Conservation (phyloP, 106 monocot species). For the Dendrobium officinale region DNA sequence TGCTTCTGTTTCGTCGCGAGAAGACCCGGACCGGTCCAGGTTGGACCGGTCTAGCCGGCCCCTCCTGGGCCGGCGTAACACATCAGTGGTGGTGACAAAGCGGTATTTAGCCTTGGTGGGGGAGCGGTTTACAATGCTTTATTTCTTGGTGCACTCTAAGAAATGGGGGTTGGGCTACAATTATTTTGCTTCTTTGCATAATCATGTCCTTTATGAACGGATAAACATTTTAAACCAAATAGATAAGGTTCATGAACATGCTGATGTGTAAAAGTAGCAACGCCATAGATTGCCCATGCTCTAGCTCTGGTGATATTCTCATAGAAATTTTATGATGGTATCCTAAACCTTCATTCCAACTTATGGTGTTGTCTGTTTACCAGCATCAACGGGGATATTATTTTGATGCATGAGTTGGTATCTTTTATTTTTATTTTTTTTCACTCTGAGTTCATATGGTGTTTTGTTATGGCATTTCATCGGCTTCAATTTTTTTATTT, state of each 20-base stretch:
- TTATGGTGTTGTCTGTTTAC: background rate
- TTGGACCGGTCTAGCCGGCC: no score
- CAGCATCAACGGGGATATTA: background rate
- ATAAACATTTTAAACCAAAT: background rate
- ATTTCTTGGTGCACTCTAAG: no score
- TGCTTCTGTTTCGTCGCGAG: no score
- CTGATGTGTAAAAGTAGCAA: background rate
- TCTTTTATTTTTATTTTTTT: background rate
- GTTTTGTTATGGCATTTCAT: background rate
- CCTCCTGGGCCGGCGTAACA: no score
- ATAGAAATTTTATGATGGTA: background rate
- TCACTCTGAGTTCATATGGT: background rate
- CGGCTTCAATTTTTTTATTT: background rate
- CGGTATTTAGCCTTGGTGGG: no score
- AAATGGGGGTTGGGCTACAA: background rate
- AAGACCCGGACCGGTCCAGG: no score
- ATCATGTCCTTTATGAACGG: background rate
- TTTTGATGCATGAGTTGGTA: background rate
- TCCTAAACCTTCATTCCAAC: slow-evolving; percentile 1
- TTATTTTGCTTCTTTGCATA: background rate
- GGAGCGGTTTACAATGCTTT: no score
- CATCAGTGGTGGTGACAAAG: no score
- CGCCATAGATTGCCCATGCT: background rate
- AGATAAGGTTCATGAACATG: background rate
- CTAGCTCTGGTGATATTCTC: background rate